Conservation (phyloP, 257 asterid species). For the Verbascum thapsus region DNA sequence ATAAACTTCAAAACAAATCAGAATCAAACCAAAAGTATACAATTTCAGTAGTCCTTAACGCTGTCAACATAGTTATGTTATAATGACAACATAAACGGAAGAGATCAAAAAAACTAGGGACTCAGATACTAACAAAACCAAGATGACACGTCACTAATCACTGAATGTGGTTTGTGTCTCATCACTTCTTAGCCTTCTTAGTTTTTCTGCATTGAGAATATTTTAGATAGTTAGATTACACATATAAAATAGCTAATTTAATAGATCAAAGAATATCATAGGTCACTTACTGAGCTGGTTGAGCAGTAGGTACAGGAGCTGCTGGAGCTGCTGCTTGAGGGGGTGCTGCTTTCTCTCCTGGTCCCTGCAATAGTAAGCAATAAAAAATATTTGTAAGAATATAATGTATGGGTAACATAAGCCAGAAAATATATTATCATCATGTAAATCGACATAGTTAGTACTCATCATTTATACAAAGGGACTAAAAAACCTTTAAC, state of each 20-base stretch:
- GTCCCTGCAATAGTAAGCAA: conserved; percentile 38
- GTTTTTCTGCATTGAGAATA: conserved; percentile 30
- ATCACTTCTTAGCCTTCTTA: conserved; percentile 51
- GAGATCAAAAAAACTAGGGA: no score
- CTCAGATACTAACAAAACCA: background rate
- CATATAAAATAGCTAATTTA: background rate
- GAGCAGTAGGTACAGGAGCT: conserved; percentile 39
- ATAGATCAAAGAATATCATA: background rate
- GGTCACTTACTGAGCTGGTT: conserved; percentile 42
- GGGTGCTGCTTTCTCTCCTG: conserved; percentile 46
- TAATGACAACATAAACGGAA: no score
- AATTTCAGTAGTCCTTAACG: no score
- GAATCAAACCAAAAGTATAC: no score
- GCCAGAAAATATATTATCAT: no score
- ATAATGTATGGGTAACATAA: no score
- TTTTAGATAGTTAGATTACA: background rate
- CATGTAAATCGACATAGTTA: no score
- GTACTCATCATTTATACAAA: no score
- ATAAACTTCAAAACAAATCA: no score
- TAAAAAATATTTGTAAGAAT: no score
- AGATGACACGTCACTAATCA: background rate
- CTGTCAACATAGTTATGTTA: no score
- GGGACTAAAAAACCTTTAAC: background rate
- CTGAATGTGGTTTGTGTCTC: background rate
- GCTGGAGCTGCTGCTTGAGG: conserved; percentile 39